Evolutionary conservation across 345 rosid species (phyloP).

Genomic region (Moricandia arvensis): DNA sequence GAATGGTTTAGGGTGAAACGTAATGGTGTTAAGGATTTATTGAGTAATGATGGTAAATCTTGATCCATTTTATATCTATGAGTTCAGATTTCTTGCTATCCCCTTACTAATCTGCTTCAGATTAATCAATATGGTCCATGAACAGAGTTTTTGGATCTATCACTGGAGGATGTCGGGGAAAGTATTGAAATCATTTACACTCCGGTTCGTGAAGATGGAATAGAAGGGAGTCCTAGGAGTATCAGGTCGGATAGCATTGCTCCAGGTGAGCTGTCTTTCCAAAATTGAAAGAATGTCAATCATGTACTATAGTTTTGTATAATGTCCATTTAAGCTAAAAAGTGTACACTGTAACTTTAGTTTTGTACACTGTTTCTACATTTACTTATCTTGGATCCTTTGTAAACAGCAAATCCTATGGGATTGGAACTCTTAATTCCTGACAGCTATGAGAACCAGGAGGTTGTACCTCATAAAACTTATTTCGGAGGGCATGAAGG

Average conservation of each 20-base stretch:
- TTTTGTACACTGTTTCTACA: not conserved
- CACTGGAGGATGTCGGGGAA: conserved; percentile 75
- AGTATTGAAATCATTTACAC: conserved; percentile 74
- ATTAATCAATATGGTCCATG: conserved; percentile 22
- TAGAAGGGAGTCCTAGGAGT: conserved; percentile 63
- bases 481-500: conserved; percentile 96
- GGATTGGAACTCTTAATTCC: conserved; percentile 78
- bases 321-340: conserved; percentile 5
- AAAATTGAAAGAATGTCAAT: conserved; percentile 1
- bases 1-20: conserved; percentile 85
- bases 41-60: conserved; percentile 64
- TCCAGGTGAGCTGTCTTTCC: conserved; percentile 62
- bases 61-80: not conserved
- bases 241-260: conserved; percentile 60
- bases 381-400: conserved; percentile 12
- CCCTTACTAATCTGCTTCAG: conserved; percentile 8
- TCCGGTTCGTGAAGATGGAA: conserved; percentile 89
- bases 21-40: conserved; percentile 61
- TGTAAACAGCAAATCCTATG: conserved; percentile 77
- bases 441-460: conserved; percentile 68
- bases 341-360: not conserved
- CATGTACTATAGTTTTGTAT: not conserved
- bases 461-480: conserved; percentile 66
- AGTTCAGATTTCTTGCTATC: conserved; percentile 9
- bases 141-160: conserved; percentile 80